Evolutionary conservation across 305 asterid species (phyloP).

Genomic region (Fraxinus platypoda): DNA sequence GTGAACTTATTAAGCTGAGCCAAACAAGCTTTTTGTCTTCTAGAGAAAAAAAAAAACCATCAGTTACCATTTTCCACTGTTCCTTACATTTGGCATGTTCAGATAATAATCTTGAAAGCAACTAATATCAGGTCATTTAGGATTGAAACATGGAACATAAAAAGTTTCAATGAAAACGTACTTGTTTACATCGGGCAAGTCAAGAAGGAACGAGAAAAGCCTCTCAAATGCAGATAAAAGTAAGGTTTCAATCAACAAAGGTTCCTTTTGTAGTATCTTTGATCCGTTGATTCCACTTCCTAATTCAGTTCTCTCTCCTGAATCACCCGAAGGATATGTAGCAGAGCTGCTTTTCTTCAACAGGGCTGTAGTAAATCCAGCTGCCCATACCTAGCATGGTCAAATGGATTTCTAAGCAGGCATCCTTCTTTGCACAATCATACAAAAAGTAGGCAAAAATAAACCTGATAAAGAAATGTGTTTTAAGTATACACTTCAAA

Average conservation of each 20-base stretch:
- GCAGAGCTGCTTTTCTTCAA: slow-evolving; percentile 70
- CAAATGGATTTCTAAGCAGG: slow-evolving; percentile 8
- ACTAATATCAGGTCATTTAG: background rate
- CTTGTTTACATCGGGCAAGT: slow-evolving; percentile 57
- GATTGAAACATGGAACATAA: background rate
- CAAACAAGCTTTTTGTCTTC: background rate
- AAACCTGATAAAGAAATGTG: background rate
- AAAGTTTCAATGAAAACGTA: background rate
- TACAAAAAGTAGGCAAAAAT: slow-evolving; percentile 4
- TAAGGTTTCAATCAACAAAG: slow-evolving; percentile 44
- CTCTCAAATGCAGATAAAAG: slow-evolving; percentile 62
- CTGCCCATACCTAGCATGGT: slow-evolving; percentile 85
- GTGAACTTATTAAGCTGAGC: background rate
- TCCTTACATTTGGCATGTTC: background rate
- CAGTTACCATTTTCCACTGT: background rate
- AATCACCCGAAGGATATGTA: slow-evolving; percentile 37
- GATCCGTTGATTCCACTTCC: slow-evolving; percentile 26
- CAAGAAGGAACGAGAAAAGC: slow-evolving; percentile 60
- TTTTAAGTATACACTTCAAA: background rate
- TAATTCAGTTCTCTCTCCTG: slow-evolving; percentile 35
- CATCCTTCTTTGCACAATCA: slow-evolving; percentile 10
- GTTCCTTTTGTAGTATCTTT: slow-evolving; percentile 36
- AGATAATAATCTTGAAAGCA: background rate
- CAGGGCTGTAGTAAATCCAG: slow-evolving; percentile 83
- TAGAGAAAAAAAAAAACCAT: background rate